Base-by-base conservation (phyloP, 192 early-diverging fungal genomes). In the Coemansia asiatica region DNA sequence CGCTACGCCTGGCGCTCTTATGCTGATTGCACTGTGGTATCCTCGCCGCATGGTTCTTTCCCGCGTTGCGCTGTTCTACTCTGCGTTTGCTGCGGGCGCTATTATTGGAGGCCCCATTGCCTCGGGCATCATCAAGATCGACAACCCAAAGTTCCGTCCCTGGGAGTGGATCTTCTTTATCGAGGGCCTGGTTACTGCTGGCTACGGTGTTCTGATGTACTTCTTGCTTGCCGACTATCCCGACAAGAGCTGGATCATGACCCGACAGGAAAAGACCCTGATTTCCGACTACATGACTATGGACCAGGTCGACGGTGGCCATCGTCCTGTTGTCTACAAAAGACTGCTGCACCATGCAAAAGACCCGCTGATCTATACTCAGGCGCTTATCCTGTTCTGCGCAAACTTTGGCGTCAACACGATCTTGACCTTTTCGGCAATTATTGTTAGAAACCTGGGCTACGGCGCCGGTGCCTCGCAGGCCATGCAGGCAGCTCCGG, bases 141-240 rank as follows among this genome's bases (percentile, higher is more conserved):
- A 49, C 29, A 79, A 73, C 47, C 63, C 70, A 19, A 44, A 53
- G 54, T 79, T 79, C 56, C 18, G 13, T 22, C 13, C 46, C 26
- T 80, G 77, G 77, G 68, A 75, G 60, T 80, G 77, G 77, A 71
- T 80, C 35, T 80, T 80, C 69, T 71, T 80, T 13, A 71, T 80
- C 38, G 77, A 80, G 44, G 77, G 77, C 16, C 49, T 80, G 55
- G 49, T 49, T 1, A 80, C 77, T 1, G 77, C 63, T 12, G 68
- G 71, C 1, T 80, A 64, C 33, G 72, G 77, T 2, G 12, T 74
- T 2, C 18, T 74, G 19, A 75, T 74, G 72, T 75, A 55, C 31
- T n/a, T 74, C 1, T 44, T 80, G 12, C 55, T 74, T 31, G 63
- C 71, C 1, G 77, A 80, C 58, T 80, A 80, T 22, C 77, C 72